Conservation (phyloP, 2,329 filamentous ascomycete genomes). For the Pestalotiopsis sp. region DNA sequence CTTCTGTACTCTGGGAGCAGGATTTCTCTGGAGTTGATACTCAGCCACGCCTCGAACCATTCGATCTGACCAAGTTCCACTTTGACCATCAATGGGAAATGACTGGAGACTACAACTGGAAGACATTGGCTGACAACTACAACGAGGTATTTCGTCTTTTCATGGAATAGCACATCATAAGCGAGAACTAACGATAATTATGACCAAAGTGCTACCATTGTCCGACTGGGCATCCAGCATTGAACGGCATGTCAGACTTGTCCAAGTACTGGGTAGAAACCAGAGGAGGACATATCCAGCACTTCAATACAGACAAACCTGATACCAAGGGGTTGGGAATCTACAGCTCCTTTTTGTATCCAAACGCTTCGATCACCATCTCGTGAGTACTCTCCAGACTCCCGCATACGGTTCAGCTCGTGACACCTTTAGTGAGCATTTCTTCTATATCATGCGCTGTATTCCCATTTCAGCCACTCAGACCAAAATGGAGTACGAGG, state of each 20-base stretch:
- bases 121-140: conserved; percentile 49
- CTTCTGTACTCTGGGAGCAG: conserved; percentile 40
- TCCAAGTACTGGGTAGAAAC: conserved; percentile 50
- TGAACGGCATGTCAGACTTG: conserved; percentile 35
- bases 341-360: conserved; percentile 50
- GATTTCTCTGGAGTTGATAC: conserved; percentile 37
- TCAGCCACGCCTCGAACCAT: conserved; percentile 34
- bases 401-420: background rate
- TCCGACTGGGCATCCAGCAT: conserved; percentile 48
- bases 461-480: conserved; percentile 53
- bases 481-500: conserved; percentile 62
- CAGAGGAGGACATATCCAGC: conserved; percentile 51
- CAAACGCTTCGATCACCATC: conserved; percentile 53
- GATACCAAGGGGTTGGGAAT: conserved; percentile 52
- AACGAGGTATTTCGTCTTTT: conserved; percentile 36
- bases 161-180: background rate
- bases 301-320: conserved; percentile 47
- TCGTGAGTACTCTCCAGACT: conserved; percentile 38
- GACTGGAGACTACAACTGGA: conserved; percentile 45
- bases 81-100: conserved; percentile 45
- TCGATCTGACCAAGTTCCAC: conserved; percentile 40
- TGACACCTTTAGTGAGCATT: conserved; percentile 48
- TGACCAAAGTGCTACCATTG: conserved; percentile 46
- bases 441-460: conserved; percentile 67
- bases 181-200: background rate